A percentile compares a stretch with the other conserved stretches of the same genome.
These are phyloP conservation scores for Ochetophila trinervis DNA, from an alignment of 306 rosid species.

Conservation along the genomic window DNA sequence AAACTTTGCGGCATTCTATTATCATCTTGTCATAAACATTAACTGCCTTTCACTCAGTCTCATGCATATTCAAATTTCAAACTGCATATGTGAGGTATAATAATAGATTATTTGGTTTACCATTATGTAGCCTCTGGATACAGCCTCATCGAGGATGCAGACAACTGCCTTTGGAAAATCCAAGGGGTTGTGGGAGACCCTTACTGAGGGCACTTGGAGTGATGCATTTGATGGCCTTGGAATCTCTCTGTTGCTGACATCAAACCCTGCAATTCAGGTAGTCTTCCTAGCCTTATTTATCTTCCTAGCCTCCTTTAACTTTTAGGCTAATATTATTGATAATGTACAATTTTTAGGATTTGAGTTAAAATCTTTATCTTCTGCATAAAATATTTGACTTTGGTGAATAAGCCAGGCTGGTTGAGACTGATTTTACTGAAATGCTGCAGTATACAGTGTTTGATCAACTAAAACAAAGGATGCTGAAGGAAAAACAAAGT, in stretches of 20 bases:
- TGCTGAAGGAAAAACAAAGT: conserved; percentile 41
- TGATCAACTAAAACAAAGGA: conserved; percentile 84
- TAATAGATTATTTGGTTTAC: conserved; percentile 35
- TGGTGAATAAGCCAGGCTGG: conserved; percentile 10
- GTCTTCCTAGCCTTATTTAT: conserved; percentile 9
- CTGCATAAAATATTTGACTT: neutral
- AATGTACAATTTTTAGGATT: neutral
- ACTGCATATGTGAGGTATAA: conserved; percentile 26
- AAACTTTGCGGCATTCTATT: too few species aligned
- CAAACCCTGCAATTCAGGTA: conserved; percentile 98
- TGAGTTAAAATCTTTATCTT: neutral
- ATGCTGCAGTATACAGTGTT: conserved; percentile 82
- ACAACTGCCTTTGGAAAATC: conserved; percentile 95
- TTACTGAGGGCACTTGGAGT: conserved; percentile 86
- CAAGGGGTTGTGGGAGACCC: conserved; percentile 77
- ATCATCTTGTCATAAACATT: neutral
- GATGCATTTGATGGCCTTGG: conserved; percentile 96
- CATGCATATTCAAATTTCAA: conserved; percentile 9
- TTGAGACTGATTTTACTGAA: conserved; percentile 25
- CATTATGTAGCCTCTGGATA: conserved; percentile 85
- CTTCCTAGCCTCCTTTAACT: conserved; percentile 4
- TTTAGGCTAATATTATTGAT: neutral
- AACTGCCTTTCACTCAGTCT: neutral
- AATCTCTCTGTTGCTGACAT: conserved; percentile 81
- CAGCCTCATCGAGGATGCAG: conserved; percentile 98